Evolutionary conservation across 225 moss, liverwort and hornwort species (phyloP), one percentile per base, ranked within the genome.

Genomic region (Polytrichum formosum): DNA sequence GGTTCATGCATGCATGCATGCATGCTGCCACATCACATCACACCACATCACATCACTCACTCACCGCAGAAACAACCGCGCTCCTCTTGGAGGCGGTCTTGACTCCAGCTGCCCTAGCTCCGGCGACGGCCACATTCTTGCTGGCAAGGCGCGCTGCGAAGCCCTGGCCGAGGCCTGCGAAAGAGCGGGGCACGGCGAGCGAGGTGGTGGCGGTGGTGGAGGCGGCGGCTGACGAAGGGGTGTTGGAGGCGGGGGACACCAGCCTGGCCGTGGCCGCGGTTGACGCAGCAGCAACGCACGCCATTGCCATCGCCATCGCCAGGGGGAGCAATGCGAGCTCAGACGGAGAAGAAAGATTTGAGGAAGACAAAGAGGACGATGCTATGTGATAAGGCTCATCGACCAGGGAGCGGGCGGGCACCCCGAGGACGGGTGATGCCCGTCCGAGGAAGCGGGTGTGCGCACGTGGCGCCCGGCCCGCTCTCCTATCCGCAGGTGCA

Each of bases 121-220:
- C 6, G 19, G 68, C 58, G 13, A 69, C 6, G 26, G 78, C 69
- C 71, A 72, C 72, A 77, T 75, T 81, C 68, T 68, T 63, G 7
- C 76, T 63, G 62, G 77, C 74, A 28, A 86, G 46, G n/a, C 83
- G 86, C 25, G 86, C 83, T n/a, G 68, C 66, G 23, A 83, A 86
- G 67, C 72, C 74, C 67, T 69, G 67, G 54, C 79, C 83, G 64
- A 89, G 77, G 0, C 86, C 89, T 56, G 65, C 67, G 73, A 83
- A 71, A 0, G 78, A 63, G 74, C 72, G 72, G 0, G 83, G 83
- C 65, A 83, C 76, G 2, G 86, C 80, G 26, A 79, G 46, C 18
- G 85, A 72, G 33, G 78, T 67, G 28, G 88, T 59, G 1, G 80
- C 7, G 9, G 67, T 23, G 53, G 69, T 7, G 16, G 69, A 21